phyloP scores from a whole-genome alignment of 148 eudicot genomes.

The Drosera capensis region DNA sequence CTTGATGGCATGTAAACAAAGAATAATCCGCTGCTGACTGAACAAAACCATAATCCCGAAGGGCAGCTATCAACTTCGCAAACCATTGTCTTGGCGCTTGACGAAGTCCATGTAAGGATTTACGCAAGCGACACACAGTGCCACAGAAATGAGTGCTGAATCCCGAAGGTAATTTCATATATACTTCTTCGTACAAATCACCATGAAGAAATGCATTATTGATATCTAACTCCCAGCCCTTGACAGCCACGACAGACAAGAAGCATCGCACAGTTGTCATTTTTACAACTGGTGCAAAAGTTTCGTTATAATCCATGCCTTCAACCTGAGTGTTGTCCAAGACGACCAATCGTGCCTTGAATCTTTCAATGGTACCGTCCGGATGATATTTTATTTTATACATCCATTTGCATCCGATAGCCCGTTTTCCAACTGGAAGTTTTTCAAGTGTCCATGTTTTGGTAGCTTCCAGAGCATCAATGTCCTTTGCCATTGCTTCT shows the following conservation, averaged over 20 bases:
- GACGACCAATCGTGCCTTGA: background rate
- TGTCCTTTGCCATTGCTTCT: background rate
- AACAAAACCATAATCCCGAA: background rate
- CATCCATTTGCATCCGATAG: no score
- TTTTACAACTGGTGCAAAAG: background rate
- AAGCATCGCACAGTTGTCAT: background rate
- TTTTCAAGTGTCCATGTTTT: background rate
- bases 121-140: background rate
- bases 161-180: background rate
- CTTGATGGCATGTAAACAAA: background rate
- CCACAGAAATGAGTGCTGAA: background rate
- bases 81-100: background rate
- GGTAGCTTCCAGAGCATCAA: background rate
- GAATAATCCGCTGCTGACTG: slow-evolving; percentile 1
- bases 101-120: background rate
- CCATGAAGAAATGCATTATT: background rate
- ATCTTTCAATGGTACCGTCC: background rate
- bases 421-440: background rate
- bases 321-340: background rate
- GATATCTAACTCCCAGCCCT: background rate
- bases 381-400: no score
- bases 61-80: background rate
- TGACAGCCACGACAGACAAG: background rate
- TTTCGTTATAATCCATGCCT: background rate
- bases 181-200: background rate